These are phyloP conservation scores for Camelina sativa DNA, from an alignment of 345 rosid species.

Conservation along the genomic window DNA sequence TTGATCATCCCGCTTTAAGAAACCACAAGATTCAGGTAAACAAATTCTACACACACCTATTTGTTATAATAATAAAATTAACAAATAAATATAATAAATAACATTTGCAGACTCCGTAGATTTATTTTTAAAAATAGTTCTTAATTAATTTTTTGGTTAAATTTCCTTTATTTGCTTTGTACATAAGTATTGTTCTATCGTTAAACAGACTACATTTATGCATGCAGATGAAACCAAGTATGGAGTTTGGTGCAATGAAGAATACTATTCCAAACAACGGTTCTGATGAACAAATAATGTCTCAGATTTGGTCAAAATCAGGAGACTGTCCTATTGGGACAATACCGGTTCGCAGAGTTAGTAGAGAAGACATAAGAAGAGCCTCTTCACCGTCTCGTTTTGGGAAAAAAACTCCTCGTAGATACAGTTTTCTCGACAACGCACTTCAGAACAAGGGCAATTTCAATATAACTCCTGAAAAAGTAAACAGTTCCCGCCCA, in stretches of 20 bases:
- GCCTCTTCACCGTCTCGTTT: constrained; percentile 39
- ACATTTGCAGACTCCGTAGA: no score
- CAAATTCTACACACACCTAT: no score
- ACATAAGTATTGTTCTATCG: neutral
- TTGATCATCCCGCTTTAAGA: constrained; percentile 55
- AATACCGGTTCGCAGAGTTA: constrained; percentile 54
- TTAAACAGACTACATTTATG: neutral
- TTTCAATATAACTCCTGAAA: neutral
- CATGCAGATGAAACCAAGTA: constrained; percentile 55
- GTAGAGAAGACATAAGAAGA: constrained; percentile 46
- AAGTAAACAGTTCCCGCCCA: neutral
- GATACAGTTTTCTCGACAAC: constrained; percentile 14
- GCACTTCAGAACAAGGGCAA: constrained; percentile 18
- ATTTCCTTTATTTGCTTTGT: neutral
- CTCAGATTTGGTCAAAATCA: constrained; percentile 54
- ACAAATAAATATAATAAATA: no score
- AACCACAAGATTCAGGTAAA: constrained; percentile 56
- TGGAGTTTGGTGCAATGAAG: constrained; percentile 5
- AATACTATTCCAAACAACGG: constrained; percentile 1
- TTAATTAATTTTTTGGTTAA: no score
- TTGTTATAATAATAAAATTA: no score
- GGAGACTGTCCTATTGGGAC: constrained; percentile 58
- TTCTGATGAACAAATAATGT: constrained; percentile 22
- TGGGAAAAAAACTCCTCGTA: constrained; percentile 43
- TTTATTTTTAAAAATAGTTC: no score